phyloP scores from a whole-genome alignment of 1,284 basidiomycete genomes.

The Trichosporon sp. region DNA sequence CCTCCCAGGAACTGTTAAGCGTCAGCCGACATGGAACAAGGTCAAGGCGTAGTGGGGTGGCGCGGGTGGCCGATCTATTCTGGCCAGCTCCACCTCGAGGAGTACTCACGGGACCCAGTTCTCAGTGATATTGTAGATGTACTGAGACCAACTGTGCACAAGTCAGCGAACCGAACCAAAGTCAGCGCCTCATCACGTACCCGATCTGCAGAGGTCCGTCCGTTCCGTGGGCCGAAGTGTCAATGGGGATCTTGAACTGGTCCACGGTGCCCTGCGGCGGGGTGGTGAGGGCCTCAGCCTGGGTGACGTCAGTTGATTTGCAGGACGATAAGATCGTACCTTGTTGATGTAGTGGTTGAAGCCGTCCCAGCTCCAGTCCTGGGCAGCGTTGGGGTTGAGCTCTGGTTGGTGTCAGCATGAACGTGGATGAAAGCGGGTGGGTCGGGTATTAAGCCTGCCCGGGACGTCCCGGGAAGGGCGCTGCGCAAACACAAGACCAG shows the following conservation, averaged over 20 bases:
- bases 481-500: neutral
- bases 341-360: slow-evolving; percentile 36
- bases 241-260: slow-evolving; percentile 50
- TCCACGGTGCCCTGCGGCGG: slow-evolving; percentile 43
- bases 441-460: too few relatives aligned
- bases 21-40: neutral
- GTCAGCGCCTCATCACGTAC: neutral
- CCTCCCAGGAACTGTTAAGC: slow-evolving; percentile 39
- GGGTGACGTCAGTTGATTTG: slow-evolving; percentile 45
- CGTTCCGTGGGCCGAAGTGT: slow-evolving; percentile 51
- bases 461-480: neutral
- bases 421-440: neutral
- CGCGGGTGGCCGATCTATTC: neutral
- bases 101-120: slow-evolving; percentile 54
- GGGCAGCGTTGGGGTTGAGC: slow-evolving; percentile 40
- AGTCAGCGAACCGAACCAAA: neutral
- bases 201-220: slow-evolving; percentile 53
- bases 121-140: slow-evolving; percentile 54
- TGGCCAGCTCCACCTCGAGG: neutral
- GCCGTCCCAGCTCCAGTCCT: slow-evolving; percentile 48
- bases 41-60: neutral
- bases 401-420: slow-evolving; percentile 18
- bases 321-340: slow-evolving; percentile 14
- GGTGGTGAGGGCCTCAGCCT: slow-evolving; percentile 50
- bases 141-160: slow-evolving; percentile 35